Base-by-base conservation (phyloP, 768 basidiomycete genomes). In the Flagelloscypha sp. region DNA sequence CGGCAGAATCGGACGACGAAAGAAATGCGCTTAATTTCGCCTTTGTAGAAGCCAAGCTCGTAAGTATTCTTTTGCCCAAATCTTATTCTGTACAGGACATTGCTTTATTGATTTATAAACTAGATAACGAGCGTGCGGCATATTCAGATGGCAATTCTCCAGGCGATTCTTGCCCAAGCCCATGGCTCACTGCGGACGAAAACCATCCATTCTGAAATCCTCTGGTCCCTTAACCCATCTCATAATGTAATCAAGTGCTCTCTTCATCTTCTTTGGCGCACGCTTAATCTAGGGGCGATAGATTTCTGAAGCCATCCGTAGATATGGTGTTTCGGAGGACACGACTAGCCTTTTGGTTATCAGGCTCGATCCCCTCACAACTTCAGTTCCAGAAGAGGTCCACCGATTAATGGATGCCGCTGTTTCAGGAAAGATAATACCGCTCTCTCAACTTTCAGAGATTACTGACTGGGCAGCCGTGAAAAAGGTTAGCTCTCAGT, bases 201-300 rank as follows among this genome's bases (percentile, higher is more conserved):
- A 59, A 88, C 89, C 1, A 60, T 92, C 0, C 92, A 97, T 52
- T 89, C 89, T 0, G 93, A 98, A 56, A 70, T 97, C 33, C 65
- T 97, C n/a, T 90, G 84, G 68, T 61, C 74, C 15, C 63, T 97
- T 31, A 88, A 84, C 44, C 89, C 90, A 2, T 86, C 79, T 4
- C 85, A 87, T 44, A 95, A 93, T 52, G 88, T 86, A 36, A 48
- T 28, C 13, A 4, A 22, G 7, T 21, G 31, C 17, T 27, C 16
- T 29, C n/a, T 12, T 29, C 27, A 8, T n/a, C 35, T 15, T n/a
- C n/a, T 6, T 18, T 15, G 21, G 18, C 3, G 16, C 13, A 30
- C 39, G 10, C 12, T 25, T n/a, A n/a, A n/a, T n/a, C n/a, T n/a
- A n/a, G n/a, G n/a, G n/a, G n/a, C n/a, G 18, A 6, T 37, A 93